Evolutionary conservation across 164 flowering plant genomes (phyloP).

Genomic region (Paratinospora sagittata): DNA sequence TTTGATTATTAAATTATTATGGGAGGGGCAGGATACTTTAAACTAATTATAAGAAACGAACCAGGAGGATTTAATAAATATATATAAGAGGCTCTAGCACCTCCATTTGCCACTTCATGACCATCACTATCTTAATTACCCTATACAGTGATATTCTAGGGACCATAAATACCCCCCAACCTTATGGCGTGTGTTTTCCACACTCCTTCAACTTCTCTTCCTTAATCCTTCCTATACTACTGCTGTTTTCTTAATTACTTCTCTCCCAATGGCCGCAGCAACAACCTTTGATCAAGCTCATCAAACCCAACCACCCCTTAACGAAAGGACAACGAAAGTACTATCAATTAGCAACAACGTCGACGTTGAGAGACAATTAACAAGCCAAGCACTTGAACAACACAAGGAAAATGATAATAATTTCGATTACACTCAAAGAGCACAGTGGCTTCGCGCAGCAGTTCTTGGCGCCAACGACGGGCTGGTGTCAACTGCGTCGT

Average conservation of each 20-base stretch:
- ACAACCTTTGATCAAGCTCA: constrained; percentile 3
- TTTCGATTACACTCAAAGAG: constrained; percentile 8
- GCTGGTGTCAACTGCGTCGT: constrained; percentile 17
- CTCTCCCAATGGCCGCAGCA: constrained; percentile 14
- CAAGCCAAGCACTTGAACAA: neutral
- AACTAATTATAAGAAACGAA: no score
- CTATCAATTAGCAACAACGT: neutral
- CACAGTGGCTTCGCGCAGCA: constrained; percentile 21
- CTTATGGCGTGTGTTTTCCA: constrained; percentile 16
- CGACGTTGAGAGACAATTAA: neutral
- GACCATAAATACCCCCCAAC: constrained; percentile 11
- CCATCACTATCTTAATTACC: neutral
- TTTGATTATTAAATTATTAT: no score
- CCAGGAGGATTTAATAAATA: neutral
- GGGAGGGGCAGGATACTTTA: no score
- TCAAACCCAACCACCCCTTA: constrained; percentile 6
- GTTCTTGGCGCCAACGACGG: constrained; percentile 22
- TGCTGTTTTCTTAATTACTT: no score
- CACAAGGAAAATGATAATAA: neutral
- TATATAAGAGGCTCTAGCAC: constrained; percentile 4
- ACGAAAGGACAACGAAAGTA: neutral
- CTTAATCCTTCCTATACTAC: neutral
- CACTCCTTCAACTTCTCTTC: constrained; percentile 5
- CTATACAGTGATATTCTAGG: neutral
- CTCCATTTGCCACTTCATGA: neutral